Base-by-base conservation (phyloP, 179 eudicot genomes). In the Silene coronaria region DNA sequence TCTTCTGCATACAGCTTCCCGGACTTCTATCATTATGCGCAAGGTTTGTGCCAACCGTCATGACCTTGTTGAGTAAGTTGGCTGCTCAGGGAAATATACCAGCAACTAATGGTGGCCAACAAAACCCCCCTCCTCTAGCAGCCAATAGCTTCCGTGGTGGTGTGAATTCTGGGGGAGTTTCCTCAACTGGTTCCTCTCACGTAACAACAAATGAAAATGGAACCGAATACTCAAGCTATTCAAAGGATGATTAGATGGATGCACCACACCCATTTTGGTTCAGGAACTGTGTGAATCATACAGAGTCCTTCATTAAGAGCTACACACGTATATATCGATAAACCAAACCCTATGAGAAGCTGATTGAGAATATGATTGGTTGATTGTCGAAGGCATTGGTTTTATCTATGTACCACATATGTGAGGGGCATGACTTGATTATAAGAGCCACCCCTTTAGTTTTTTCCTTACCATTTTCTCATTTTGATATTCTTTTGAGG, bases 1-100 rank as follows among this genome's bases (percentile, higher is more conserved):
- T 64, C 58, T 71, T 58, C 19, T 78, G 12, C 27, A 17, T 80
- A 23, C 96, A 96, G 99, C 90, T 96, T 80, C 97, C 99, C 30
- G 97, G 98, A 77, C 78, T 91, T 72, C 86, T 93, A 30, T 90
- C 99, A 24, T 58, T 96, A 67, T 96, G 98, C 32, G 87, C 98
- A 69, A 91, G 86, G 87, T 83, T 96, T 70, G 86, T 96, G 66
- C 99, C 99, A 6, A 93, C 97, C 6, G 85, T 91, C 69, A 93
- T 89, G 94, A 91, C 86, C 84, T 86, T 96, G 82, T 93, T 96
- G 24, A 89, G 82, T 76, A 90, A 84, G 81, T 83, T 96, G 67
- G 99, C 99, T 7, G 99, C 91, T 75, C 91, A 89, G 55, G 99
- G 97, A 71, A 87, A 83, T 64, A 83, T 70, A 65, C 87, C 91